Evolutionary conservation across 2,329 filamentous ascomycete genomes (phyloP).

Genomic region (Pseudogymnoascus sp.): DNA sequence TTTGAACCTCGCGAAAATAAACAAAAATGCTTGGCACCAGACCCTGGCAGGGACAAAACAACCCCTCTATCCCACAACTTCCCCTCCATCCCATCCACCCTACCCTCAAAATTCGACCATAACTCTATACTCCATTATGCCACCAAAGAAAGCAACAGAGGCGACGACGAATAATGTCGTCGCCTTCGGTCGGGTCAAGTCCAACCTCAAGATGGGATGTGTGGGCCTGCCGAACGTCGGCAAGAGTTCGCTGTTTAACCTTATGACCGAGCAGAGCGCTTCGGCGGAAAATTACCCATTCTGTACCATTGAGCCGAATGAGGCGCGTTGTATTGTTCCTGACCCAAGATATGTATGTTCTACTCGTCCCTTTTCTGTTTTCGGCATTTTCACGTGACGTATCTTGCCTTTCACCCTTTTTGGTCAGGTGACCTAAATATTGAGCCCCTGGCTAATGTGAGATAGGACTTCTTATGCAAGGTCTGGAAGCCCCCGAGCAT

Average conservation of each 20-base stretch:
- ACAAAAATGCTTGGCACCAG: not conserved
- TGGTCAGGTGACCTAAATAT: not conserved
- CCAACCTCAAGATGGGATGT: constrained; percentile 40
- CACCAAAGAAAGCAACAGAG: constrained; percentile 31
- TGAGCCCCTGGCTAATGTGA: constrained; percentile 8
- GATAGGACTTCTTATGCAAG: constrained; percentile 36
- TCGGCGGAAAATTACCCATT: constrained; percentile 39
- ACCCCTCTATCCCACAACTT: constrained; percentile 7
- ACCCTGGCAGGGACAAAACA: not conserved
- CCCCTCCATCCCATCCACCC: constrained; percentile 3
- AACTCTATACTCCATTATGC: constrained; percentile 25
- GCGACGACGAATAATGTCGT: constrained; percentile 36
- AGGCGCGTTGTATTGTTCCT: constrained; percentile 37
- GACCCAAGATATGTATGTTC: constrained; percentile 35
- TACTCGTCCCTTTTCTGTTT: constrained; percentile 6
- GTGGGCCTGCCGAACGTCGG: constrained; percentile 38
- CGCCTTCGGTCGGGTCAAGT: constrained; percentile 36
- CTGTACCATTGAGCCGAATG: constrained; percentile 39
- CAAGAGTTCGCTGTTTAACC: constrained; percentile 38
- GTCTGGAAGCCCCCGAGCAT: constrained; percentile 38
- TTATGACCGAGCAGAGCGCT: constrained; percentile 38
- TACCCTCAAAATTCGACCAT: not conserved
- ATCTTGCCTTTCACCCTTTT: not conserved
- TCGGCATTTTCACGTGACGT: not conserved
- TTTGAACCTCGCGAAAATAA: not conserved